Conservation (phyloP, 192 early-diverging fungal genomes). For the Dimargaris xerosporica region DNA sequence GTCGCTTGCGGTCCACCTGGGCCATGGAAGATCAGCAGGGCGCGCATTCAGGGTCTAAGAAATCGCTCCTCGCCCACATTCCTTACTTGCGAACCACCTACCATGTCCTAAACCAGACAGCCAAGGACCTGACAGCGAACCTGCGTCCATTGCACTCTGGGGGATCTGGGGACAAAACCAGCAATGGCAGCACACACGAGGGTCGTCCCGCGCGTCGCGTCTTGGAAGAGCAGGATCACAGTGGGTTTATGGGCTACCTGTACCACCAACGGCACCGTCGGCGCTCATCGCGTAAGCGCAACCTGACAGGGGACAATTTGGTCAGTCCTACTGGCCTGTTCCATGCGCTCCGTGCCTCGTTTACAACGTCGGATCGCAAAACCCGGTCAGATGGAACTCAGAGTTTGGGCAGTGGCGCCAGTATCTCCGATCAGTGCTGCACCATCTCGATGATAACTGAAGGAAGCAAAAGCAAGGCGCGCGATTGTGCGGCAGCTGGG, state of each 20-base stretch:
- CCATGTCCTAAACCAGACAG: not conserved
- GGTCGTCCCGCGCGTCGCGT: not conserved
- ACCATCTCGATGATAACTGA: no score
- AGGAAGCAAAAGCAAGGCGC: no score
- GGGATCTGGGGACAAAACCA: not conserved
- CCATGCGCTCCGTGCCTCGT: no score
- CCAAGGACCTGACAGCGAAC: slow-evolving; percentile 5
- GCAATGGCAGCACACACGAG: not conserved
- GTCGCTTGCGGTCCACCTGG: slow-evolving; percentile 3
- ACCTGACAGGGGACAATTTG: not conserved
- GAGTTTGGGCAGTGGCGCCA: no score
- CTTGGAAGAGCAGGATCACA: not conserved
- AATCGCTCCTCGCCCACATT: slow-evolving; percentile 7
- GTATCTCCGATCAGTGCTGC: no score
- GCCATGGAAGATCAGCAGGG: not conserved
- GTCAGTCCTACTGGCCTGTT: not conserved
- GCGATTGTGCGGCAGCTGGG: no score
- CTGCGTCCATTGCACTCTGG: not conserved
- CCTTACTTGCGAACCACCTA: slow-evolving; percentile 6
- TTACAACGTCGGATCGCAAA: no score
- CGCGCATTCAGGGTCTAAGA: not conserved
- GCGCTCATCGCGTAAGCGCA: not conserved
- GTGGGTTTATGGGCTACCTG: not conserved
- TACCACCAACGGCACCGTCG: not conserved
- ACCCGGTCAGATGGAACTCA: no score